phyloP scores from a whole-genome alignment of 2,329 filamentous ascomycete genomes.

The Alternaria sp. region DNA sequence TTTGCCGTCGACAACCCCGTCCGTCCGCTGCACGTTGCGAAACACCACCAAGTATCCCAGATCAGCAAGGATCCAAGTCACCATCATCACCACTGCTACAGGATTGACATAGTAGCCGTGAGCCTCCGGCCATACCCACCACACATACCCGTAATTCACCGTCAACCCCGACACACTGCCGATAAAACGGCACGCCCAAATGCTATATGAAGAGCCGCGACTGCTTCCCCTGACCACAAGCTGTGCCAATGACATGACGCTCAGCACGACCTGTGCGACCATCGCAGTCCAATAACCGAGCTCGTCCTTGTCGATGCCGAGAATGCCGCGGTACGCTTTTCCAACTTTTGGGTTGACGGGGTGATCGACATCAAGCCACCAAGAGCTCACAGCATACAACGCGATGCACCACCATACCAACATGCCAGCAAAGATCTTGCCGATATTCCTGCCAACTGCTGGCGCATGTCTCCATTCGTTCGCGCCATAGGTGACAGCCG shows the following conservation, averaged over 20 bases:
- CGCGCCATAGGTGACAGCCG: slow-evolving; percentile 53
- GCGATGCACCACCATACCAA: slow-evolving; percentile 49
- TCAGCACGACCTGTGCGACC: slow-evolving; percentile 53
- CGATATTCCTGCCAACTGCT: slow-evolving; percentile 52
- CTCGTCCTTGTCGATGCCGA: slow-evolving; percentile 59
- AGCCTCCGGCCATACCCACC: slow-evolving; percentile 59
- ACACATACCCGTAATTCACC: slow-evolving; percentile 58
- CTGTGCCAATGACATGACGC: slow-evolving; percentile 53
- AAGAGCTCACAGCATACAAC: slow-evolving; percentile 55
- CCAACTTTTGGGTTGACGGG: slow-evolving; percentile 57
- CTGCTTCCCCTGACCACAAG: slow-evolving; percentile 57
- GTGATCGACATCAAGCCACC: slow-evolving; percentile 55
- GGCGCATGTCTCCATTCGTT: slow-evolving; percentile 54
- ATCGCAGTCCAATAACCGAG: slow-evolving; percentile 59
- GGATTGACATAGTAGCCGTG: slow-evolving; percentile 57
- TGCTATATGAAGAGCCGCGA: slow-evolving; percentile 65
- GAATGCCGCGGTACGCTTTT: slow-evolving; percentile 33
- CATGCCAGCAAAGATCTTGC: slow-evolving; percentile 46
- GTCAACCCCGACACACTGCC: slow-evolving; percentile 74
- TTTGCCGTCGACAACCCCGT: background rate
- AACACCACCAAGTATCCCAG: slow-evolving; percentile 56
- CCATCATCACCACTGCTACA: slow-evolving; percentile 53
- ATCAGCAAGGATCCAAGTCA: slow-evolving; percentile 52
- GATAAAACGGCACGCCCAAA: slow-evolving; percentile 82
- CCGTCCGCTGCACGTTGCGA: slow-evolving; percentile 15